Conservation (phyloP, 352 stramenopile species). For the Globisporangium radiosum region DNA sequence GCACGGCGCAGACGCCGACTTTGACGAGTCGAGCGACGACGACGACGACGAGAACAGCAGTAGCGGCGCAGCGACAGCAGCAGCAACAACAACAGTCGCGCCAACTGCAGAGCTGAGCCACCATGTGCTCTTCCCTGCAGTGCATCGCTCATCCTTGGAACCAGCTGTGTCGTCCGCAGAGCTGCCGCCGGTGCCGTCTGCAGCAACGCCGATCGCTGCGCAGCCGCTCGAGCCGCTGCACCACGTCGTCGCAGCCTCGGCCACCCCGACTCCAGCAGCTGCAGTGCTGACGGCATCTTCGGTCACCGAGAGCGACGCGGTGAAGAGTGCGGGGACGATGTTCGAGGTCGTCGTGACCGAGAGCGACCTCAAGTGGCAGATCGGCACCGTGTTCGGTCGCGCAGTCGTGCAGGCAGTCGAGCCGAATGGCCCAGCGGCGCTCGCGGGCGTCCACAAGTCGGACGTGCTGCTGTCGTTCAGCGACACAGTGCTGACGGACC, state of each 20-base stretch:
- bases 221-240: conserved; percentile 52
- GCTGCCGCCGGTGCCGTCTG: conserved; percentile 29
- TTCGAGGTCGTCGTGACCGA: conserved; percentile 82
- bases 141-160: conserved; percentile 17
- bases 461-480: conserved; percentile 77
- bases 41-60: conserved; percentile 28
- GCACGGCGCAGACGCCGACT: conserved; percentile 34
- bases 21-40: conserved; percentile 39
- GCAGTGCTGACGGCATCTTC: conserved; percentile 16
- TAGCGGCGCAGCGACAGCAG: conserved; percentile 6
- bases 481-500: conserved; percentile 63
- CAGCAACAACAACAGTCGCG: conserved; percentile 1
- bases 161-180: conserved; percentile 21
- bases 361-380: conserved; percentile 74
- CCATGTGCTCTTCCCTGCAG: conserved; percentile 22
- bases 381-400: conserved; percentile 78
- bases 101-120: conserved; percentile 7
- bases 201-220: conserved; percentile 39
- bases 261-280: not conserved
- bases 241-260: conserved; percentile 9
- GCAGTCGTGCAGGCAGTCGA: conserved; percentile 78
- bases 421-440: conserved; percentile 46
- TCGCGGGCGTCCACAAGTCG: conserved; percentile 76
- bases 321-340: conserved; percentile 58
- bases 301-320: conserved; percentile 27